A percentile compares a stretch with the other conserved stretches of the same genome.
Conservation (phyloP, 352 stramenopile species). For the Blastocystis sp. region DNA sequence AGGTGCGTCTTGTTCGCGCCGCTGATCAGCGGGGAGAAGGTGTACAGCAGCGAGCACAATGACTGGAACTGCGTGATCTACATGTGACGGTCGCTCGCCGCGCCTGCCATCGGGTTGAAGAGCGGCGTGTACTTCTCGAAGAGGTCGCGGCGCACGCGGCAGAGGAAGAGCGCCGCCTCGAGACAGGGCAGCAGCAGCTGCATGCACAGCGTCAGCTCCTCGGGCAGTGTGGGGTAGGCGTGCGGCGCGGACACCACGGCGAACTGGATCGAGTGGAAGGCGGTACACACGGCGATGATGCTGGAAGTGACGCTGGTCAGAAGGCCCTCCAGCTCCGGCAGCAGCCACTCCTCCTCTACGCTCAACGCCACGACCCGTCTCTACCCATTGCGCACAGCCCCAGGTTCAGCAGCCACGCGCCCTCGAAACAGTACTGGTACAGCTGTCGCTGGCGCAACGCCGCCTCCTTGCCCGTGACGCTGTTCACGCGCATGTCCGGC, state of each 20-base stretch:
- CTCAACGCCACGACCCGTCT: neutral
- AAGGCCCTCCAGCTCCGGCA: conserved; percentile 53
- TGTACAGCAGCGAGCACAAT: conserved; percentile 12
- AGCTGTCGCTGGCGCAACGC: neutral
- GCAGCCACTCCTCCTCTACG: conserved; percentile 56
- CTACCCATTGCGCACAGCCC: neutral
- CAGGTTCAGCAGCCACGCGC: conserved; percentile 21
- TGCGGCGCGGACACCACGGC: neutral
- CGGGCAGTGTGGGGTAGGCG: neutral
- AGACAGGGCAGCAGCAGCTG: conserved; percentile 14
- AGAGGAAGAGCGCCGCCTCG: conserved; percentile 13
- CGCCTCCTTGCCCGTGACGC: conserved; percentile 7
- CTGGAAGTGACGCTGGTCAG: neutral
- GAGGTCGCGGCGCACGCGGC: conserved; percentile 39
- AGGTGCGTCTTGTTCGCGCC: neutral
- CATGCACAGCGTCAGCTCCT: conserved; percentile 45
- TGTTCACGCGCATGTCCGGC: conserved; percentile 1
- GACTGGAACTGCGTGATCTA: conserved; percentile 66
- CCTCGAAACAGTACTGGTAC: conserved; percentile 45
- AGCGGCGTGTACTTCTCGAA: conserved; percentile 65
- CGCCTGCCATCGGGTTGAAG: conserved; percentile 28
- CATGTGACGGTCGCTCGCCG: too few species aligned
- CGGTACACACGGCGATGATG: conserved; percentile 12
- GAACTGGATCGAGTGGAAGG: conserved; percentile 58
- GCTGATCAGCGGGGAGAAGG: neutral